A percentile compares a stretch with the other conserved stretches of the same genome.
phyloP scores from a whole-genome alignment of 768 basidiomycete genomes.

The Neoboletus subvelutipes region DNA sequence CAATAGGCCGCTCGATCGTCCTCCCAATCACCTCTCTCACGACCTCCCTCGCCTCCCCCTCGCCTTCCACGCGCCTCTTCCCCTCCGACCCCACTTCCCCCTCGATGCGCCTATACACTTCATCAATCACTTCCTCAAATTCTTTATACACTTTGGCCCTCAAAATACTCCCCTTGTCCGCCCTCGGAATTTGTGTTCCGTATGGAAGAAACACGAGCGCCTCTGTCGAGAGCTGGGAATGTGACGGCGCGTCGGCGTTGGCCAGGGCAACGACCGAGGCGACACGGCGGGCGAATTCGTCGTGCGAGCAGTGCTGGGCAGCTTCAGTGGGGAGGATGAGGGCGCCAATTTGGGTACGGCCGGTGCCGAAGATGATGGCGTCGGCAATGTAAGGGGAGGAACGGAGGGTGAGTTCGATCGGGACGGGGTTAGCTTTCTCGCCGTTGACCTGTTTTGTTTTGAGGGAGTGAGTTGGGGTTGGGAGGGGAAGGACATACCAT shows the following conservation, averaged over 20 bases:
- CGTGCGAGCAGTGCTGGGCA: slow-evolving; percentile 25
- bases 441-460: slow-evolving; percentile 36
- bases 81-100: slow-evolving; percentile 31
- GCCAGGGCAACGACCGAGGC: slow-evolving; percentile 48
- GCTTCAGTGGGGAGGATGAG: slow-evolving; percentile 51
- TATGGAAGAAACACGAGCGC: slow-evolving; percentile 49
- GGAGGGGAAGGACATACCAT: slow-evolving; percentile 17
- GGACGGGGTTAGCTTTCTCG: slow-evolving; percentile 58
- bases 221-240: slow-evolving; percentile 51
- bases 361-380: slow-evolving; percentile 54
- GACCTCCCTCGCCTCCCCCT: slow-evolving; percentile 10
- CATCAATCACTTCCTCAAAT: slow-evolving; percentile 46
- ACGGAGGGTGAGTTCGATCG: slow-evolving; percentile 51
- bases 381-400: slow-evolving; percentile 48
- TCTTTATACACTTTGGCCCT: slow-evolving; percentile 50
- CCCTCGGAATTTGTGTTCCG: slow-evolving; percentile 47
- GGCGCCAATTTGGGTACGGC: slow-evolving; percentile 47
- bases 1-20: slow-evolving; percentile 22
- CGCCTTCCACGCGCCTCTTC: slow-evolving; percentile 12
- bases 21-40: slow-evolving; percentile 18
- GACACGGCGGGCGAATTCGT: slow-evolving; percentile 36
- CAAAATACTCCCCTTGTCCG: slow-evolving; percentile 52
- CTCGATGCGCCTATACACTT: slow-evolving; percentile 43
- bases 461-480: slow-evolving; percentile 6
- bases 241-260: slow-evolving; percentile 50